Conservation (phyloP, 2,329 filamentous ascomycete genomes). For the Pseudopithomyces chartarum region DNA sequence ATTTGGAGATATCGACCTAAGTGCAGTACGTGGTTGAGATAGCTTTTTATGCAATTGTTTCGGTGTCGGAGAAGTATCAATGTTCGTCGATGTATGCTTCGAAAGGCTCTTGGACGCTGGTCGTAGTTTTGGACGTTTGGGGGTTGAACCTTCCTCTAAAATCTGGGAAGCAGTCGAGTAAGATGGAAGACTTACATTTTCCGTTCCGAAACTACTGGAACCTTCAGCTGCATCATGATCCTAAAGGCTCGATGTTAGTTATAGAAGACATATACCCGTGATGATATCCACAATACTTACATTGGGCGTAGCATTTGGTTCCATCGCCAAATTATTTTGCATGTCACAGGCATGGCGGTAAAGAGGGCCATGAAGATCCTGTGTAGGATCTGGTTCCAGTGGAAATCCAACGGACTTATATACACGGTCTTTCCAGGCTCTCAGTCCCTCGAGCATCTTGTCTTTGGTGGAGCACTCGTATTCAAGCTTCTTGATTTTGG, state of each 20-base stretch:
- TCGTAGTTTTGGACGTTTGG: slow-evolving; percentile 49
- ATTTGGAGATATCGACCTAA: slow-evolving; percentile 41
- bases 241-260: background rate
- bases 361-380: slow-evolving; percentile 16
- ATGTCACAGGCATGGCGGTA: slow-evolving; percentile 21
- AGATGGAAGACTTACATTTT: slow-evolving; percentile 25
- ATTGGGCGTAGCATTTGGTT: slow-evolving; percentile 8
- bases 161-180: slow-evolving; percentile 26
- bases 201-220: slow-evolving; percentile 19
- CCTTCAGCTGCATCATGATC: slow-evolving; percentile 3
- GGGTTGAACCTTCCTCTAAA: slow-evolving; percentile 36
- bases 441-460: slow-evolving; percentile 33
- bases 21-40: slow-evolving; percentile 31
- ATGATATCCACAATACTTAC: background rate
- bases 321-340: slow-evolving; percentile 25
- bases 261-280: background rate
- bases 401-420: slow-evolving; percentile 30
- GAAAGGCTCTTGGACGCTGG: slow-evolving; percentile 36
- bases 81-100: slow-evolving; percentile 31
- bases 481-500: slow-evolving; percentile 30
- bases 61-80: slow-evolving; percentile 13
- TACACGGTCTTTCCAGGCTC: slow-evolving; percentile 28
- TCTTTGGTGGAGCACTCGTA: slow-evolving; percentile 34
- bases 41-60: slow-evolving; percentile 20
- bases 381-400: slow-evolving; percentile 15